phyloP scores from a whole-genome alignment of 2,329 filamentous ascomycete species.

The Monilinia fructigena region DNA sequence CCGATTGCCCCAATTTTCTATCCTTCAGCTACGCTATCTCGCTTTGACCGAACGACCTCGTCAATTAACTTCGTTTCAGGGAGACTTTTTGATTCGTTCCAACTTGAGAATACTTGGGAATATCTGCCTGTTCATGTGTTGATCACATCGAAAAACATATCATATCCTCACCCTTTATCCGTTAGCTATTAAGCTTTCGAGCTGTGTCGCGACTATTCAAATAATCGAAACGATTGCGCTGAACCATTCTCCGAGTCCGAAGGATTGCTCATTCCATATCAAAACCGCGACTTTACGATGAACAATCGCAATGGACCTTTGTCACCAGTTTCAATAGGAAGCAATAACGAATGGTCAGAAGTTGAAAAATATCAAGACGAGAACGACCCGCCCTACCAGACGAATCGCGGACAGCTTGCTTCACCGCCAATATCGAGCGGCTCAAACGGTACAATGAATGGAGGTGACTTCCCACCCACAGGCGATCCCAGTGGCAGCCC shows the following conservation, averaged over 20 bases:
- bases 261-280: slow-evolving; percentile 13
- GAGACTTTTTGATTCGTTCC: slow-evolving; percentile 17
- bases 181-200: slow-evolving; percentile 10
- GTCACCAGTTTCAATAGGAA: slow-evolving; percentile 73
- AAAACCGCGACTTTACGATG: slow-evolving; percentile 49
- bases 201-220: not conserved
- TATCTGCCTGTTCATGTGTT: slow-evolving; percentile 14
- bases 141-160: slow-evolving; percentile 8
- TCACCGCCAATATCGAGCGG: slow-evolving; percentile 70
- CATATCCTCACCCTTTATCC: slow-evolving; percentile 1
- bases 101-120: slow-evolving; percentile 11
- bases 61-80: slow-evolving; percentile 21
- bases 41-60: slow-evolving; percentile 22
- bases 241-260: slow-evolving; percentile 14
- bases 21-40: slow-evolving; percentile 22
- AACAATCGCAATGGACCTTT: slow-evolving; percentile 73
- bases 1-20: slow-evolving; percentile 9
- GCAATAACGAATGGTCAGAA: slow-evolving; percentile 77
- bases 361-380: slow-evolving; percentile 63
- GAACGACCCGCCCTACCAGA: slow-evolving; percentile 49
- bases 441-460: slow-evolving; percentile 60
- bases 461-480: slow-evolving; percentile 53
- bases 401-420: slow-evolving; percentile 58
- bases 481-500: slow-evolving; percentile 48
- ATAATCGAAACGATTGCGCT: slow-evolving; percentile 12